Conservation (phyloP, 2,329 filamentous ascomycete species). For the Fusarium piperis region DNA sequence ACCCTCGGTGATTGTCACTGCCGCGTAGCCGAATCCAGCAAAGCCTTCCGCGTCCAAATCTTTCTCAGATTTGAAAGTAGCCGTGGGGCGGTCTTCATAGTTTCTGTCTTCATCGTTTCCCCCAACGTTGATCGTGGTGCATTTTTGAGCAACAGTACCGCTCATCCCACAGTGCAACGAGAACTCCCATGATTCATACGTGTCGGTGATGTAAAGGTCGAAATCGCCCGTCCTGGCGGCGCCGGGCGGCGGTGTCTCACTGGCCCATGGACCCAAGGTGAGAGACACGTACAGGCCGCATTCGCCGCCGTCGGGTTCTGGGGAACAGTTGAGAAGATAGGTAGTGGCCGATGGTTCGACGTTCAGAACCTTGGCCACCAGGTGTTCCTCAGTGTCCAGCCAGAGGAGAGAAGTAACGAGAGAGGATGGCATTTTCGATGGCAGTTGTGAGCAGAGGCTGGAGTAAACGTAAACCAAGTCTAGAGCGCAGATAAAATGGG, state of each 20-base stretch:
- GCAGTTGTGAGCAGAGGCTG: no score
- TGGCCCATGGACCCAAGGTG: conserved; percentile 19
- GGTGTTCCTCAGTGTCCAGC: background rate
- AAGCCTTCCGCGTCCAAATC: background rate
- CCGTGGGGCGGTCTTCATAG: conserved; percentile 1
- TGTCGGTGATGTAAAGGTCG: background rate
- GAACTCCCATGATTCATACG: background rate
- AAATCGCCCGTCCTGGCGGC: conserved; percentile 7
- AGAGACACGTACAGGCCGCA: conserved; percentile 8
- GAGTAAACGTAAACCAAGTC: background rate
- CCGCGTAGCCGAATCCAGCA: background rate
- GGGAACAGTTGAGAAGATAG: conserved; percentile 13
- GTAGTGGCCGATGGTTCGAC: conserved; percentile 12
- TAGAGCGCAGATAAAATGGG: background rate
- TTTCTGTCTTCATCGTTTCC: conserved; percentile 4
- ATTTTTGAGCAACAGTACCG: background rate
- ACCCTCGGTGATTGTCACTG: conserved; percentile 16
- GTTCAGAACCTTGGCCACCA: conserved; percentile 7
- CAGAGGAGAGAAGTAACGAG: conserved; percentile 6
- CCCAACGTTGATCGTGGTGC: conserved; percentile 7
- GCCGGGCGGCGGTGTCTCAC: conserved; percentile 11
- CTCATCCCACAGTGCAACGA: conserved; percentile 10
- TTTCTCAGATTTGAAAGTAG: background rate
- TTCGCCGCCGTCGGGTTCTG: background rate
- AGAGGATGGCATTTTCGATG: conserved; percentile 5